Conservation (phyloP, 202 grass and related monocot species). For the Carex arenaria region DNA sequence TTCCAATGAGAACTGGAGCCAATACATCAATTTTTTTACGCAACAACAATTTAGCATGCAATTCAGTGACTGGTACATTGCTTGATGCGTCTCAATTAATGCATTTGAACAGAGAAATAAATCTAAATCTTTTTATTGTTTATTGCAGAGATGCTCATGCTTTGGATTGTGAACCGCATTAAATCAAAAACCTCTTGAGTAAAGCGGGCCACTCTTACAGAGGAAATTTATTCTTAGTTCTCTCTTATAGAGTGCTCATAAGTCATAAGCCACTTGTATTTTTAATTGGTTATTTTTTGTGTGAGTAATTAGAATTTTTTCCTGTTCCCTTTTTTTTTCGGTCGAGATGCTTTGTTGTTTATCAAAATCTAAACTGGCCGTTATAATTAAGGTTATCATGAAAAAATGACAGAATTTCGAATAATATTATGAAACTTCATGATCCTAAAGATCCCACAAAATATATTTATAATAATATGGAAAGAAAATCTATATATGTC, state of each 20-base stretch:
- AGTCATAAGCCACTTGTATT: neutral
- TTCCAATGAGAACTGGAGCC: neutral
- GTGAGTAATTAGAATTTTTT: neutral
- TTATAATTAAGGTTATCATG: neutral
- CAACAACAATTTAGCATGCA: neutral
- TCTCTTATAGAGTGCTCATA: neutral
- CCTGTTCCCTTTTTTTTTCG: neutral
- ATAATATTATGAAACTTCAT: neutral
- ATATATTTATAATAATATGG: neutral
- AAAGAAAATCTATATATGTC: neutral
- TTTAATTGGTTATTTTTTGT: conserved; percentile 1
- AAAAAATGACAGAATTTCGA: neutral
- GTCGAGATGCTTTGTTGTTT: neutral
- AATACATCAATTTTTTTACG: neutral
- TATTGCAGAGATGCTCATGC: neutral
- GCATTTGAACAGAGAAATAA: neutral
- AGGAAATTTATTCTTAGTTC: neutral
- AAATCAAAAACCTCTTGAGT: neutral
- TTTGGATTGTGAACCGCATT: neutral
- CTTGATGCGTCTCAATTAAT: no score
- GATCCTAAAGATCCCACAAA: neutral
- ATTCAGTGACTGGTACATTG: neutral
- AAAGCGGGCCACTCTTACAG: neutral
- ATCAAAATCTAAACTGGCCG: neutral
- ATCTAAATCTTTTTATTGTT: neutral